phyloP scores from a whole-genome alignment of 768 basidiomycete genomes.

The Cyclocybe aegerita region DNA sequence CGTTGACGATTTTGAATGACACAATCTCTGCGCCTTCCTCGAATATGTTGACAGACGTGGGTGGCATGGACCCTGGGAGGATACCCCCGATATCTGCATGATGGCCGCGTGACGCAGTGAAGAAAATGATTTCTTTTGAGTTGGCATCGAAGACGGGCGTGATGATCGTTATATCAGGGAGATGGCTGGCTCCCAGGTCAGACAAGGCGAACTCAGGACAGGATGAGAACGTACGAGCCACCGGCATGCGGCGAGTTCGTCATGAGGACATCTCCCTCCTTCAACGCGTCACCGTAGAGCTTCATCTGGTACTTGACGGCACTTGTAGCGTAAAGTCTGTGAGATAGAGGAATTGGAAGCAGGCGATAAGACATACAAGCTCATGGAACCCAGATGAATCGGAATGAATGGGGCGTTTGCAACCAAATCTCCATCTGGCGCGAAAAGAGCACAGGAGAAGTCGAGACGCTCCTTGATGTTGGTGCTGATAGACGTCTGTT shows the following conservation, averaged over 20 bases:
- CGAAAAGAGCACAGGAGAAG: constrained; percentile 93
- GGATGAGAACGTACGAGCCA: constrained; percentile 64
- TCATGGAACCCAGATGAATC: constrained; percentile 87
- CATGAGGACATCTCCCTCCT: constrained; percentile 92
- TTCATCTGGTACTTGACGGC: constrained; percentile 92
- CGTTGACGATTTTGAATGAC: constrained; percentile 88
- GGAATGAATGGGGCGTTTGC: constrained; percentile 94
- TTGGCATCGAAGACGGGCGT: constrained; percentile 81
- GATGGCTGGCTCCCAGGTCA: constrained; percentile 29
- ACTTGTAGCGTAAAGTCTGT: constrained; percentile 29
- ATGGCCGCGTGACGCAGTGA: constrained; percentile 91
- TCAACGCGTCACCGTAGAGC: constrained; percentile 63
- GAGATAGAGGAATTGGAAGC: neutral
- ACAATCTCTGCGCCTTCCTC: constrained; percentile 93
- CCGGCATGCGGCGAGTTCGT: constrained; percentile 89
- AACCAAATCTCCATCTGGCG: constrained; percentile 91
- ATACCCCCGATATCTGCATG: constrained; percentile 95
- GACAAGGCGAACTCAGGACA: neutral
- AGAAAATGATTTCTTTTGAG: constrained; percentile 79
- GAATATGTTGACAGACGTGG: constrained; percentile 85
- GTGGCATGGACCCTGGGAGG: constrained; percentile 93
- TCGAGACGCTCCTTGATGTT: constrained; percentile 97
- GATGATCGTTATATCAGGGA: constrained; percentile 87
- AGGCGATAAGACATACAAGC: constrained; percentile 59
- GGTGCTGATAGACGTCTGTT: constrained; percentile 89